phyloP scores from a whole-genome alignment of 345 rosid genomes.

The Eucalyptus pumila region DNA sequence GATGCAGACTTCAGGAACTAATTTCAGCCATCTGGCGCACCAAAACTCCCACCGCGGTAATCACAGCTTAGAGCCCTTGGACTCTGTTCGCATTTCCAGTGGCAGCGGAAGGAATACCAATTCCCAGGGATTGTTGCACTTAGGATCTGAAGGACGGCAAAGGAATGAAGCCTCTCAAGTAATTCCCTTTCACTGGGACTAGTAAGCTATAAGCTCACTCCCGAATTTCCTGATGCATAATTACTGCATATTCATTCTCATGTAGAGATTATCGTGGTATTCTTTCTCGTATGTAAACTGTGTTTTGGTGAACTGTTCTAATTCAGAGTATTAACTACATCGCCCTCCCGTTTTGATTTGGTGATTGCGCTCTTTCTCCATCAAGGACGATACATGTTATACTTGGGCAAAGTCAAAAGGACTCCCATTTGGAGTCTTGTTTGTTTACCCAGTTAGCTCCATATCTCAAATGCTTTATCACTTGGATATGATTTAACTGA shows the following conservation, averaged over 20 bases:
- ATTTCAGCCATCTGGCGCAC: neutral
- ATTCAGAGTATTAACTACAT: neutral
- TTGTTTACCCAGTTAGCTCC: neutral
- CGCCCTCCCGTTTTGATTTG: neutral
- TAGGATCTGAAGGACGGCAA: constrained; percentile 21
- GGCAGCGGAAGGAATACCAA: constrained; percentile 6
- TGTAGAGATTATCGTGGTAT: neutral
- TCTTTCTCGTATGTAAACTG: neutral
- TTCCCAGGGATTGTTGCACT: constrained; percentile 25
- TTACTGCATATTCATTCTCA: neutral
- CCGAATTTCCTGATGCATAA: neutral
- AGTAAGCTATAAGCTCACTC: neutral
- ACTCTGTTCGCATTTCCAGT: constrained; percentile 23
- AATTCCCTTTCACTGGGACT: constrained; percentile 65
- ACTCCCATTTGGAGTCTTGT: neutral
- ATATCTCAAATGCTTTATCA: neutral
- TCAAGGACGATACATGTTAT: neutral
- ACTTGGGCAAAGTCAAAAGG: neutral
- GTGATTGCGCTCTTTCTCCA: neutral
- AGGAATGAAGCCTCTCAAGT: constrained; percentile 28
- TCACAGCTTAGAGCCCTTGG: constrained; percentile 5
- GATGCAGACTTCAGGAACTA: constrained; percentile 17
- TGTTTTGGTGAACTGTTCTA: neutral
- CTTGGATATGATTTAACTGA: neutral
- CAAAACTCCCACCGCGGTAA: neutral